Conservation (phyloP, 2,329 filamentous ascomycete genomes). For the Biscogniauxia mediterranea region DNA sequence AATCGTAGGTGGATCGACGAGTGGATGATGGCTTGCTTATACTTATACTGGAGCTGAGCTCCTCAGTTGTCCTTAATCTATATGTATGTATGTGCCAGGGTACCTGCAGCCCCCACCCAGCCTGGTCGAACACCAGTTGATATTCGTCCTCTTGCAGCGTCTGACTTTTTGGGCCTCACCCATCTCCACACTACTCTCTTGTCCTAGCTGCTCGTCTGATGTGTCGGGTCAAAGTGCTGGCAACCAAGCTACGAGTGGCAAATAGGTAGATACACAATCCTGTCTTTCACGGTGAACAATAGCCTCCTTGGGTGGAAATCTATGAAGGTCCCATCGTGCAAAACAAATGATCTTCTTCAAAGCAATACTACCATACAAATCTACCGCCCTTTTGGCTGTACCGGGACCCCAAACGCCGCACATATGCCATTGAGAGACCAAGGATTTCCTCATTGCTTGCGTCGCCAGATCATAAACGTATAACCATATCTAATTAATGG, state of each 20-base stretch:
- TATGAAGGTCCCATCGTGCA: neutral
- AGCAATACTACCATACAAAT: slow-evolving; percentile 31
- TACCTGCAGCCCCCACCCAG: neutral
- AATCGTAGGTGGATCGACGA: no score
- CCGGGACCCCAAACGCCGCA: slow-evolving; percentile 31
- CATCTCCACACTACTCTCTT: neutral
- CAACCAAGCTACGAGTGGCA: neutral
- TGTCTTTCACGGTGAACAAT: neutral
- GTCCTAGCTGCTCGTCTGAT: neutral
- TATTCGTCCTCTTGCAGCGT: neutral
- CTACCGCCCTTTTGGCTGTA: slow-evolving; percentile 26
- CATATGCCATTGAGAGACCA: slow-evolving; percentile 28
- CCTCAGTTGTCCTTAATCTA: neutral
- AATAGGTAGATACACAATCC: neutral
- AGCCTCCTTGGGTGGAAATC: neutral
- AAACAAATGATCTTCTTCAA: slow-evolving; percentile 11
- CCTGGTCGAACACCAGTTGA: neutral
- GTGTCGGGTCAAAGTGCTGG: neutral
- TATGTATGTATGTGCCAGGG: neutral
- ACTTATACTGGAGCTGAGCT: no score
- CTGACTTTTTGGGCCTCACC: neutral
- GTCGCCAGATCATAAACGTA: slow-evolving; percentile 12
- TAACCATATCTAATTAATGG: slow-evolving; percentile 19
- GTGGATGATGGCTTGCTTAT: no score
- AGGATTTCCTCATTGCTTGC: slow-evolving; percentile 14